Base-by-base conservation (phyloP, 768 basidiomycete genomes). In the Leccinum variicolor region DNA sequence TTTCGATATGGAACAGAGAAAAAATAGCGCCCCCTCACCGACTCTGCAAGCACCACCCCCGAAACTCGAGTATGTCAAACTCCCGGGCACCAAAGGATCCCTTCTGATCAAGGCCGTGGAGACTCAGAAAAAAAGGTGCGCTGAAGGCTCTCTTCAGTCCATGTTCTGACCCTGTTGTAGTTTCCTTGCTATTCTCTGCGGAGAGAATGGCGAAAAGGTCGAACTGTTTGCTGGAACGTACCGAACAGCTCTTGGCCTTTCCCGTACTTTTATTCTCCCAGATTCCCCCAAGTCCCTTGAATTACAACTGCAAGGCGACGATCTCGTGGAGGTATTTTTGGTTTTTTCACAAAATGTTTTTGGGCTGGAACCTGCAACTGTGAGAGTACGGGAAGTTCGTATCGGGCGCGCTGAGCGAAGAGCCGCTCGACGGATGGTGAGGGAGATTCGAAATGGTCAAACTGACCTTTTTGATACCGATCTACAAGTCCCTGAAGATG, bases 221-320 rank as follows among this genome's bases (percentile, higher is more conserved):
- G 93, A 96, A 66, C 77, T 96, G 11, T 96, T 95, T 71, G 93
- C 94, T 41, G 93, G 94, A 26, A 93, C 93, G 11, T 90, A 91
- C 63, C 81, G 89, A 54, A 91, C 90, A n/a, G 92, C 93, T 6
- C 82, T 95, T 14, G 89, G 89, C 0, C 80, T 95, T 33, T 94
- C 92, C n/a, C 83, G 93, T 46, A 95, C 93, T 1, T 95, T 95
- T 70, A 94, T 95, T 61, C 77, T 95, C 36, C 93, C 93, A 0
- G 93, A 95, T 67, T 93, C 92, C 13, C 93, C 93, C 3, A 82
- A 89, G 26, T 90, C 90, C 3, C 75, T 95, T 52, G 94, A 94
- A 68, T 77, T 95, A 21, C 86, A 95, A 70, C 76, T 95, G 11
- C 93, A 95, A 71, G 93, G 93, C 6, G 94, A 95, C 67, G 93